These are phyloP conservation scores for Yarrowia sp. DNA, from an alignment of 805 yeast species.

Conservation along the genomic window DNA sequence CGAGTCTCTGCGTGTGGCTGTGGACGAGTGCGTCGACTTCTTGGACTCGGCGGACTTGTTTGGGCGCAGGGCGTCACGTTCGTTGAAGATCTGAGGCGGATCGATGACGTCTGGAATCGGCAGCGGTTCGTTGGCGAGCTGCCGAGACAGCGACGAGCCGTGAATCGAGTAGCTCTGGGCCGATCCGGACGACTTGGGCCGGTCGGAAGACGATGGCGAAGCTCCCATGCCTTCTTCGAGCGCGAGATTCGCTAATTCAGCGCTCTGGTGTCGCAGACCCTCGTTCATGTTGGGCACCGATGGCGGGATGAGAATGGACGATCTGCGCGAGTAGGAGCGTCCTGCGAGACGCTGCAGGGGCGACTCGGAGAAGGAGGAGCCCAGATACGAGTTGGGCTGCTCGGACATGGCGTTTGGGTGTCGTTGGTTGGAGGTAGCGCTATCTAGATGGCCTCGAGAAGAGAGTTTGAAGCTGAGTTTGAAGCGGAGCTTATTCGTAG, in stretches of 20 bases:
- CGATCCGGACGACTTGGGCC: slow-evolving; percentile 1
- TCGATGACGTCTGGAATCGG: slow-evolving; percentile 11
- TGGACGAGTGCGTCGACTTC: neutral
- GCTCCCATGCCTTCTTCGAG: slow-evolving; percentile 15
- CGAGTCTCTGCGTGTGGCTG: neutral
- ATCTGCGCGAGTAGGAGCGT: slow-evolving; percentile 18
- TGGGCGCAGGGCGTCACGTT: neutral
- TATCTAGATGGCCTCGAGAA: slow-evolving; percentile 15
- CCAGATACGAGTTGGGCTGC: slow-evolving; percentile 10
- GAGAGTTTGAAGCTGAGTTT: slow-evolving; percentile 1
- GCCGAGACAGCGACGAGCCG: slow-evolving; percentile 9
- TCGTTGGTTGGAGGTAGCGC: neutral
- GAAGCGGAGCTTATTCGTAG: neutral
- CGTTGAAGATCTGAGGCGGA: neutral
- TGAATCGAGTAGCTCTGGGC: neutral
- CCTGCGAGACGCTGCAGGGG: slow-evolving; percentile 24
- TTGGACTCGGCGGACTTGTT: neutral
- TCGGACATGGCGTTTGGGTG: slow-evolving; percentile 2
- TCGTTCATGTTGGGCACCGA: slow-evolving; percentile 19
- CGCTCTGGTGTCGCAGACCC: slow-evolving; percentile 22
- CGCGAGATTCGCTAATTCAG: slow-evolving; percentile 11
- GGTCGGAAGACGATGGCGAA: neutral
- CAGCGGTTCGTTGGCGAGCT: slow-evolving; percentile 7
- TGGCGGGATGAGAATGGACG: slow-evolving; percentile 7
- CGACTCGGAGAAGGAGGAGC: slow-evolving; percentile 24